Evolutionary conservation across 345 rosid genomes (phyloP).

Genomic region (Firmiana major): DNA sequence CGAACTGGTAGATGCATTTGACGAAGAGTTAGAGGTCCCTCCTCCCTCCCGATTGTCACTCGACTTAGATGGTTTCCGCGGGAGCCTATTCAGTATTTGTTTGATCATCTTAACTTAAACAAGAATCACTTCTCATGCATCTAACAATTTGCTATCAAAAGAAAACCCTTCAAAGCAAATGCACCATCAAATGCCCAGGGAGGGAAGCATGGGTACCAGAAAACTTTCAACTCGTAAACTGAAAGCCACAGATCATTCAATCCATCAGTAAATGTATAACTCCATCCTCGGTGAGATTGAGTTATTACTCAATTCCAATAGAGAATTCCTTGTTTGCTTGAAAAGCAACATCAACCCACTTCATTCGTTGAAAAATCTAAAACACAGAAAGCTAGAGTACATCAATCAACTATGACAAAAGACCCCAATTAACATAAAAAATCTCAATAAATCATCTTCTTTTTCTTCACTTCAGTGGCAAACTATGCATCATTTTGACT

Average conservation of each 20-base stretch:
- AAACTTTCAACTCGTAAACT: constrained; percentile 6
- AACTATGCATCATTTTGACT: constrained; percentile 52
- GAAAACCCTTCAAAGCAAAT: constrained; percentile 18
- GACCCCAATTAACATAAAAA: background rate
- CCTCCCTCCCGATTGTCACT: constrained; percentile 46
- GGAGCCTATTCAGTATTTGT: constrained; percentile 57
- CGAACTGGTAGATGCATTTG: constrained; percentile 33
- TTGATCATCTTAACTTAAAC: constrained; percentile 42
- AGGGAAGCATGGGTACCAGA: background rate
- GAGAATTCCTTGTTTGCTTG: constrained; percentile 17
- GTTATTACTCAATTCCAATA: constrained; percentile 8
- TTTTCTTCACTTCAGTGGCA: background rate
- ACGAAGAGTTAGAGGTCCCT: constrained; percentile 37
- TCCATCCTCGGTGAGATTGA: constrained; percentile 5
- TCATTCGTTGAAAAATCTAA: constrained; percentile 4
- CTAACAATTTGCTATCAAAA: background rate
- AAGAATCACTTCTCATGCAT: constrained; percentile 10
- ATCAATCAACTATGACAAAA: constrained; percentile 7
- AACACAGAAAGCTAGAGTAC: background rate
- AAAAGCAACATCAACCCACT: constrained; percentile 22
- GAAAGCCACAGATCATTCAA: constrained; percentile 7
- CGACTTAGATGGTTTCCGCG: constrained; percentile 55
- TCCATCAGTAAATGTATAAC: background rate
- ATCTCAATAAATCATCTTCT: background rate
- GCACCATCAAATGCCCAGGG: constrained; percentile 4